Conservation (phyloP, 2,329 filamentous ascomycete genomes). For the Cladosporium velox region DNA sequence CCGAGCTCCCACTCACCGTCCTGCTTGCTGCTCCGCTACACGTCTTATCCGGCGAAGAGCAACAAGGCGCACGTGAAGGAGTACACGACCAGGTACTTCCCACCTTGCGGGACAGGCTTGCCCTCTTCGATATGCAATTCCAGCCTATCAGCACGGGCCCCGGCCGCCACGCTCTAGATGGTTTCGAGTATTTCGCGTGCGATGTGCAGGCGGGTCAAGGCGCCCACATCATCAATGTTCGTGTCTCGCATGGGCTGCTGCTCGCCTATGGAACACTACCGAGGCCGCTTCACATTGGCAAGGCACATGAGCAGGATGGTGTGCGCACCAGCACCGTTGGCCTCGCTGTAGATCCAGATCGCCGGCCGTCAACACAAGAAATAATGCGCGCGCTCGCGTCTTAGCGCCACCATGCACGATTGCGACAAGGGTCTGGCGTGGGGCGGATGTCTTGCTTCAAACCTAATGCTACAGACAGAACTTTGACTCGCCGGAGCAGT, state of each 20-base stretch:
- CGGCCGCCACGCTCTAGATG: background rate
- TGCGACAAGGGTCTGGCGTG: conserved; percentile 8
- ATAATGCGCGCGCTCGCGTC: conserved; percentile 6
- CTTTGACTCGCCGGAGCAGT: background rate
- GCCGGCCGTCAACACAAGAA: conserved; percentile 4
- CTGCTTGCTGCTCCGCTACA: background rate
- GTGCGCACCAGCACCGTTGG: conserved; percentile 1
- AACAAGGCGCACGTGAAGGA: conserved; percentile 6
- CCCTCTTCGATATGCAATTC: conserved; percentile 20
- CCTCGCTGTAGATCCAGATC: background rate
- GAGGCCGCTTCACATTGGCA: background rate
- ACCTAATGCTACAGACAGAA: conserved; percentile 4
- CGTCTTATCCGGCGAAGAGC: conserved; percentile 5
- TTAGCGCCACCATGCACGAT: conserved; percentile 11
- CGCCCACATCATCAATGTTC: background rate
- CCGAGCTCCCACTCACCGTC: conserved; percentile 6
- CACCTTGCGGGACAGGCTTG: conserved; percentile 9
- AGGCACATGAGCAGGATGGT: background rate
- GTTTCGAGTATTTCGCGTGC: background rate
- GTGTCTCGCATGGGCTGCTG: background rate
- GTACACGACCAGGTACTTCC: conserved; percentile 8
- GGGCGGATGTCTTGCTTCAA: conserved; percentile 8
- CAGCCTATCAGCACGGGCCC: conserved; percentile 17
- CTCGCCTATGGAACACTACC: background rate
- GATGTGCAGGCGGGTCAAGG: background rate